Conservation (phyloP, 371 early-diverging fungal species). For the Haplosporangium sp. region DNA sequence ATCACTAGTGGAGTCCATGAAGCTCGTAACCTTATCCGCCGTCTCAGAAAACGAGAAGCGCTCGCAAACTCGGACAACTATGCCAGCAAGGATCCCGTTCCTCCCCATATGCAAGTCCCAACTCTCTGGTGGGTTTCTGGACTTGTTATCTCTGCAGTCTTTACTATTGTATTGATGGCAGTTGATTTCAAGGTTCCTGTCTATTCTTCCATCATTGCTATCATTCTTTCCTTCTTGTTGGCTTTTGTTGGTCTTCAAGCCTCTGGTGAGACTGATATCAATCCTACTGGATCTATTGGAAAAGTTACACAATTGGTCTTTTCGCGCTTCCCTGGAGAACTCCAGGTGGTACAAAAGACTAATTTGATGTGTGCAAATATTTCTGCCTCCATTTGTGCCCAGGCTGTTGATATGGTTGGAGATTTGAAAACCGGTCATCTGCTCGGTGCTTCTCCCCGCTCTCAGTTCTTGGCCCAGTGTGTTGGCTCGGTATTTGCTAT, state of each 20-base stretch:
- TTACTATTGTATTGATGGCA: slow-evolving; percentile 71
- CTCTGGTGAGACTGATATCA: slow-evolving; percentile 77
- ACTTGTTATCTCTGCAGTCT: slow-evolving; percentile 65
- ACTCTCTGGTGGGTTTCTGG: slow-evolving; percentile 72
- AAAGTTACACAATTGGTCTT: slow-evolving; percentile 76
- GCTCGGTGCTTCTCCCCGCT: slow-evolving; percentile 73
- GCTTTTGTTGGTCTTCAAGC: slow-evolving; percentile 80
- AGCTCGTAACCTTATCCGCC: slow-evolving; percentile 44
- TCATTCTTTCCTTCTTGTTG: slow-evolving; percentile 74
- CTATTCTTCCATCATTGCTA: slow-evolving; percentile 67
- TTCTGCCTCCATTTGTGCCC: slow-evolving; percentile 69
- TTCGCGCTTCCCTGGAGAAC: slow-evolving; percentile 64
- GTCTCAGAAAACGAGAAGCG: slow-evolving; percentile 28
- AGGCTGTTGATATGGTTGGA: slow-evolving; percentile 77
- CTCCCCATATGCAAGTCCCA: slow-evolving; percentile 70
- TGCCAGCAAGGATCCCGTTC: slow-evolving; percentile 58
- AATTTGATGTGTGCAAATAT: slow-evolving; percentile 76
- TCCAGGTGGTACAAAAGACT: slow-evolving; percentile 59
- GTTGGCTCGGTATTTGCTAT: slow-evolving; percentile 75
- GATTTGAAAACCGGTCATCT: slow-evolving; percentile 77
- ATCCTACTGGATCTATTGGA: slow-evolving; percentile 73
- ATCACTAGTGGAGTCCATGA: slow-evolving; percentile 59
- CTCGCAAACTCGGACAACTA: slow-evolving; percentile 7
- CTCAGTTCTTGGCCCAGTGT: slow-evolving; percentile 74
- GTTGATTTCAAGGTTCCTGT: slow-evolving; percentile 69